phyloP scores from a whole-genome alignment of 2,329 filamentous ascomycete genomes.

The Sporothrix dimorphospora region DNA sequence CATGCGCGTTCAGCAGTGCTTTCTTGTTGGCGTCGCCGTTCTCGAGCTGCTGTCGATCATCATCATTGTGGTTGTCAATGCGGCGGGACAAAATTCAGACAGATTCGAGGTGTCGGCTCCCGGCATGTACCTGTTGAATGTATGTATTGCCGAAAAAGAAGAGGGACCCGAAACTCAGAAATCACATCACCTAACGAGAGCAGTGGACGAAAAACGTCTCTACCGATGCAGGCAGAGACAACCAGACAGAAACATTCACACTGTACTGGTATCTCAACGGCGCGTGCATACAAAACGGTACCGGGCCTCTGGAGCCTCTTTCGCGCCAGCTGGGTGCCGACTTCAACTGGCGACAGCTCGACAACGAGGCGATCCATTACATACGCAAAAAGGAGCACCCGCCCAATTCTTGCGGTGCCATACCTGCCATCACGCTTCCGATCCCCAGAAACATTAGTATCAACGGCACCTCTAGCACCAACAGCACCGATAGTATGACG shows the following conservation, averaged over 20 bases:
- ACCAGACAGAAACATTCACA: conserved; percentile 13
- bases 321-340: neutral
- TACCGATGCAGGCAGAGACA: neutral
- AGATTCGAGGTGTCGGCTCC: neutral
- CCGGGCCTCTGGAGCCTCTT: neutral
- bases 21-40: neutral
- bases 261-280: conserved; percentile 29
- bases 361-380: conserved; percentile 13
- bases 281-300: conserved; percentile 8
- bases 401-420: neutral
- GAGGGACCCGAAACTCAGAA: neutral
- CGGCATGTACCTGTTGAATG: conserved; percentile 13
- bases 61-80: conserved; percentile 18
- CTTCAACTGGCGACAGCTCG: conserved; percentile 24
- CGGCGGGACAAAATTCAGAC: conserved; percentile 6
- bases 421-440: neutral
- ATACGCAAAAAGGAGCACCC: neutral
- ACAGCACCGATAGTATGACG: neutral
- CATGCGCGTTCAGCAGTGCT: neutral
- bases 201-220: conserved; percentile 24
- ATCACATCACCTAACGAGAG: neutral
- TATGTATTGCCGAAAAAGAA: neutral
- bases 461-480: neutral
- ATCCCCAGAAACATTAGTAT: neutral
- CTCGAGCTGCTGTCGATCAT: conserved; percentile 22